phyloP scores from a whole-genome alignment of 768 basidiomycete genomes.

The Strobilomyces confusus region DNA sequence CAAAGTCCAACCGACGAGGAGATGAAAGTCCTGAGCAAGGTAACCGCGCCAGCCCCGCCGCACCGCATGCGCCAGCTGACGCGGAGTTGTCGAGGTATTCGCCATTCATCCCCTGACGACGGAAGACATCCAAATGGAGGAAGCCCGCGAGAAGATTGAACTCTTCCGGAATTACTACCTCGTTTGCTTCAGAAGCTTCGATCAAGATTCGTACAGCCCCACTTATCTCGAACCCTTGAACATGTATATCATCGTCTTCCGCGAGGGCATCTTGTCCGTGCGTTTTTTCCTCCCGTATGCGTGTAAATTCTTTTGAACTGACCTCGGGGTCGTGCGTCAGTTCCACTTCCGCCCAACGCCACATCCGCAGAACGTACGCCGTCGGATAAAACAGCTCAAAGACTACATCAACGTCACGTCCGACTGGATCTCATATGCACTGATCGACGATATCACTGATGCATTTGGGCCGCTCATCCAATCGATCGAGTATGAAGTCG shows the following conservation, averaged over 20 bases:
- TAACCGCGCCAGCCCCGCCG: conserved; percentile 25
- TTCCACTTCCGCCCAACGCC: conserved; percentile 98
- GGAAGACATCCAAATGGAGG: conserved; percentile 99
- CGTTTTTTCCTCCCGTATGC: conserved; percentile 26
- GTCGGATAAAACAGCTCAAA: conserved; percentile 97
- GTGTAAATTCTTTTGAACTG: background rate
- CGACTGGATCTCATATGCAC: conserved; percentile 99
- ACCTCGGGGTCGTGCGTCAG: conserved; percentile 34
- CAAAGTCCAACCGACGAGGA: conserved; percentile 94
- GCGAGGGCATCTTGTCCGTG: conserved; percentile 93
- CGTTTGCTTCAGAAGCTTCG: conserved; percentile 98
- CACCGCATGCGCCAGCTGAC: background rate
- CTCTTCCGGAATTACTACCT: conserved; percentile 98
- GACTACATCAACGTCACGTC: conserved; percentile 99
- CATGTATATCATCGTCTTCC: conserved; percentile 99
- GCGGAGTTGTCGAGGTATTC: conserved; percentile 64
- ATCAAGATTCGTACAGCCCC: conserved; percentile 96
- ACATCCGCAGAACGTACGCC: conserved; percentile 95
- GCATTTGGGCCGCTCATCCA: conserved; percentile 98
- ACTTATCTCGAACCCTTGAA: conserved; percentile 97
- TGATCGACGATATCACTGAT: conserved; percentile 99
- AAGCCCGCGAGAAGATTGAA: conserved; percentile 99
- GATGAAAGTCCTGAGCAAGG: conserved; percentile 96
- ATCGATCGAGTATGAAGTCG: conserved; percentile 98
- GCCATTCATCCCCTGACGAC: conserved; percentile 96